Evolutionary conservation across 1,284 basidiomycete genomes (phyloP), one percentile per base, ranked within the genome.

Genomic region (Cutaneotrichosporon sp.): DNA sequence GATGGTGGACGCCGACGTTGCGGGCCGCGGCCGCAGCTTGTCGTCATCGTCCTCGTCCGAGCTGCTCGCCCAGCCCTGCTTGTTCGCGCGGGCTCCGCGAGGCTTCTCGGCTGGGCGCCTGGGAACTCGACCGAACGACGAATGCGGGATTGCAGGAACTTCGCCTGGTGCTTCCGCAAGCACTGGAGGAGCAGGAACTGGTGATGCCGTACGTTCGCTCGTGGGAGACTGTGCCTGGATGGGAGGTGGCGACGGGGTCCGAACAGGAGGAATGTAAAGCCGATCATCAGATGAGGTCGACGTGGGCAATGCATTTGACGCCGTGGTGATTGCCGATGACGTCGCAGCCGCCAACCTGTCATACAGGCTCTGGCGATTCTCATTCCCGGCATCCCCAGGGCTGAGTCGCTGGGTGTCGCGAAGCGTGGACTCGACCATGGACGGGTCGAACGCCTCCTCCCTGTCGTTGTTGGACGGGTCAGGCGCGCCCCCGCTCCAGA

Each of bases 401-500:
- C 38, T 22, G 14, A 27, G 25, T 14, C 38, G 38, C 14, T 34
- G 51, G 34, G 14, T 22, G 29, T 51, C 50, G 54, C 24, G 31
- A 65, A 57, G 31, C 55, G 45, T 57, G 54, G 60, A 51, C 7
- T 67, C 56, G 2, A 69, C 67, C 4, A 71, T 45, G 2, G 64
- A 65, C 3, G 71, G 69, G 51, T 77, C 74, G 46, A 74, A 69
- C 0, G 60, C 65, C 36, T 74, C 72, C n/a, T 69, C 68, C 27
- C 61, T 65, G 29, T 65, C 58, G 27, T 54, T 38, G 38, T 56
- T 50, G 31, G 20, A 10, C n/a, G 25, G 25, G 10, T 45, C 54
- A 10, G 42, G 10, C 6, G 50, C 33, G 27, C 54, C 52, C 7
- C 62, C 60, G 20, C 36, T 55, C 69, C 69, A 72, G 14, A 74